A percentile compares a stretch with the other conserved stretches of the same genome.
Evolutionary conservation across 306 rosid genomes (phyloP).

Genomic region (Cucurbita ficifolia): DNA sequence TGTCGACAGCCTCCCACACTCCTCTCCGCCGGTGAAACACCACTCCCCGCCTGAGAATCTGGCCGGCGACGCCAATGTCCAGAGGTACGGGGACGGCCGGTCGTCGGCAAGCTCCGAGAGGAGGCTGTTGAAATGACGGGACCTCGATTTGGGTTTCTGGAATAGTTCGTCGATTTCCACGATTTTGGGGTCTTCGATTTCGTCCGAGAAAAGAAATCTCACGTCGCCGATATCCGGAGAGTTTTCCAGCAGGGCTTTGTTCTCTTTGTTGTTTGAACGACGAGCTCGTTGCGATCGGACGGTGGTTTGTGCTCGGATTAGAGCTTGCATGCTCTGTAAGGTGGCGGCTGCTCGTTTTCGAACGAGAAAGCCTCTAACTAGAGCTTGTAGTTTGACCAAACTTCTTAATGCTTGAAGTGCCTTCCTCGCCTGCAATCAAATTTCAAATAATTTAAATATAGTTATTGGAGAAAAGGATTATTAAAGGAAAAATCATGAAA

Average conservation of each 20-base stretch:
- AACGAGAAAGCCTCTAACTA: constrained; percentile 78
- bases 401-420: constrained; percentile 84
- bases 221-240: constrained; percentile 18
- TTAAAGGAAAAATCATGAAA: neutral
- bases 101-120: constrained; percentile 64
- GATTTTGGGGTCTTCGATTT: constrained; percentile 63
- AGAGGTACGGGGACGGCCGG: constrained; percentile 20
- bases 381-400: constrained; percentile 82
- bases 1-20: constrained; percentile 39
- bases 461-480: no score
- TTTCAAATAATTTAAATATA: neutral
- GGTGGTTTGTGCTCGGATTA: constrained; percentile 64
- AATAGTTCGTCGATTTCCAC: constrained; percentile 67
- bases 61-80: constrained; percentile 40
- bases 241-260: constrained; percentile 28
- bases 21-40: constrained; percentile 38
- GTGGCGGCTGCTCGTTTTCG: constrained; percentile 85
- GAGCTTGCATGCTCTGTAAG: constrained; percentile 87
- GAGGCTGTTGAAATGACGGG: constrained; percentile 28
- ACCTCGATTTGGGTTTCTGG: constrained; percentile 55
- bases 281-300: constrained; percentile 74
- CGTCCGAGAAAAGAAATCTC: constrained; percentile 7
- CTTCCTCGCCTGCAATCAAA: constrained; percentile 60
- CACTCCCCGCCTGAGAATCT: constrained; percentile 29
- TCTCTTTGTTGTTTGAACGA: constrained; percentile 60